Conservation (phyloP, 192 early-diverging fungal genomes). For the Backusella morwellensis region DNA sequence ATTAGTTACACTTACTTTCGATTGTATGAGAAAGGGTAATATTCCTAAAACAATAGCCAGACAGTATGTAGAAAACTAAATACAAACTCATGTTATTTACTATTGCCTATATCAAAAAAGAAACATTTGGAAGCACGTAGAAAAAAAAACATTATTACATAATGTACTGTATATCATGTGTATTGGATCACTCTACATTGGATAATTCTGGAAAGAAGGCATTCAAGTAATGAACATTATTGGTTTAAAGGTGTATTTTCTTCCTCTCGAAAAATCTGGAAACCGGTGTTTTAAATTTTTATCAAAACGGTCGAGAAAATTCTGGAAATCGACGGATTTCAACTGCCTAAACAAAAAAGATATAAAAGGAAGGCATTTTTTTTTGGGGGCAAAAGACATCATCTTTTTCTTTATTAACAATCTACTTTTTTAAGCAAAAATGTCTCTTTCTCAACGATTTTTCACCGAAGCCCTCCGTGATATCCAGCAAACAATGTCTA, state of each 20-base stretch:
- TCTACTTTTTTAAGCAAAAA: background rate
- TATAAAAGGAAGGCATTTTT: background rate
- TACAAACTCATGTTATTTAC: no score
- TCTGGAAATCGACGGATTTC: background rate
- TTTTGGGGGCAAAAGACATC: no score
- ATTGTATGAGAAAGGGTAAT: no score
- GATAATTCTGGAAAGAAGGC: background rate
- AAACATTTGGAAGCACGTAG: background rate
- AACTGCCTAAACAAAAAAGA: background rate
- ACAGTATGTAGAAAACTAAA: no score
- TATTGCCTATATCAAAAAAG: background rate
- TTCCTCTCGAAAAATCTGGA: background rate
- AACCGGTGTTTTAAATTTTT: background rate
- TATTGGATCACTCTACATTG: no score
- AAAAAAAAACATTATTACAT: background rate
- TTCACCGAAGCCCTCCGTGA: conserved; percentile 32
- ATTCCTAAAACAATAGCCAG: no score
- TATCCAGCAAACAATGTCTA: conserved; percentile 24
- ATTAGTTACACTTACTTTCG: no score
- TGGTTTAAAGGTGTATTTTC: background rate
- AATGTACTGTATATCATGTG: background rate
- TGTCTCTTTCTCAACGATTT: conserved; percentile 24
- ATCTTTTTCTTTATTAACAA: background rate
- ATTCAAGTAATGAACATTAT: background rate
- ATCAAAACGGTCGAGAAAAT: background rate